These are phyloP conservation scores for Haplosporangium gracile DNA, from an alignment of 192 early-diverging fungal genomes.

Conservation along the genomic window DNA sequence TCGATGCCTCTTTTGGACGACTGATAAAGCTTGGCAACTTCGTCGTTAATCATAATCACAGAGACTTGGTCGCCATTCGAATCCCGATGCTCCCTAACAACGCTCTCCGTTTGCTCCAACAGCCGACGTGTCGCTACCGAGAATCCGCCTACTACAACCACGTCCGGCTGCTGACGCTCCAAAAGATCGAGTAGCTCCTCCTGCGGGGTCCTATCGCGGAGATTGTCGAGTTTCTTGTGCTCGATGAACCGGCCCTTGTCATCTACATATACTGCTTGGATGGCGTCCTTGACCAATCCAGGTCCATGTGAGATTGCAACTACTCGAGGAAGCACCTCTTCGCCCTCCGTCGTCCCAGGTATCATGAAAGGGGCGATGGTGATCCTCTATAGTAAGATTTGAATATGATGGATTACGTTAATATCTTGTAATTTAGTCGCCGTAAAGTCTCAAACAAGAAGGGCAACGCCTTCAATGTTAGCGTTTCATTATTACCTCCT, in stretches of 20 bases:
- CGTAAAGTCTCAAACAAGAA: too few relatives aligned
- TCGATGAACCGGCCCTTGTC: slow-evolving; percentile 80
- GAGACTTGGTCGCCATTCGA: slow-evolving; percentile 60
- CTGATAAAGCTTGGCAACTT: slow-evolving; percentile 88
- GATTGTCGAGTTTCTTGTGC: slow-evolving; percentile 71
- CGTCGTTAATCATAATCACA: slow-evolving; percentile 88
- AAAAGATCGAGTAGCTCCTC: slow-evolving; percentile 72
- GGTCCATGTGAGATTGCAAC: slow-evolving; percentile 83
- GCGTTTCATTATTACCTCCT: slow-evolving; percentile 52
- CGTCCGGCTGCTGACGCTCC: slow-evolving; percentile 71
- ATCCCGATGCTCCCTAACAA: slow-evolving; percentile 66
- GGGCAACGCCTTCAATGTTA: too few relatives aligned
- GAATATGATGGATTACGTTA: neutral
- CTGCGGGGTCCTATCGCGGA: slow-evolving; percentile 55
- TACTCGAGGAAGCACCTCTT: slow-evolving; percentile 67
- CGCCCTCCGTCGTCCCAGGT: slow-evolving; percentile 54
- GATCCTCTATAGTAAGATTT: slow-evolving; percentile 64
- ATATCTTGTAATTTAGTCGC: neutral
- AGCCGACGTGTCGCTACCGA: slow-evolving; percentile 81
- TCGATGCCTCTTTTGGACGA: slow-evolving; percentile 77
- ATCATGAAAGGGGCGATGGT: slow-evolving; percentile 66
- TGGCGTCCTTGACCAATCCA: slow-evolving; percentile 69
- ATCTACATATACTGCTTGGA: slow-evolving; percentile 78
- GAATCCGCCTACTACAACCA: slow-evolving; percentile 87
- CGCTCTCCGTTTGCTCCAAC: slow-evolving; percentile 72